Base-by-base conservation (phyloP, 2,329 filamentous ascomycete species). In the Xylariaceae sp. region DNA sequence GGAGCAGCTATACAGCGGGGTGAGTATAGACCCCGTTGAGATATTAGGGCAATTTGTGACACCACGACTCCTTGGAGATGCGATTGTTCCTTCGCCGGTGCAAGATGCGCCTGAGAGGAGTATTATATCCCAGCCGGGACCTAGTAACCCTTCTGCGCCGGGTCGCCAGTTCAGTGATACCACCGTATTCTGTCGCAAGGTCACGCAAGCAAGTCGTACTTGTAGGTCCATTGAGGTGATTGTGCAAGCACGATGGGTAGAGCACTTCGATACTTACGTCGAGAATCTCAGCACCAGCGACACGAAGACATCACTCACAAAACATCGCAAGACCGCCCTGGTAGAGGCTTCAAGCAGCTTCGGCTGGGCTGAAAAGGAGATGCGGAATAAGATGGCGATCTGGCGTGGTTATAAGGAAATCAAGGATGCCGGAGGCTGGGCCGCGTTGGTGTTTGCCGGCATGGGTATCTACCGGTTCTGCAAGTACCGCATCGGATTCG, bases 331-430 rank as follows among this genome's bases (percentile, higher is more conserved):
- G 70, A 72, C 75, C 1, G 79, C 78, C 0, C 73, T 84, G 10
- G 77, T 77, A 58, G 80, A 82, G 65, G 81, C 82, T 0, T 83
- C 81, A 63, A 71, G 75, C 10, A 76, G 79, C 53, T 82, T 84
- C 59, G 75, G 75, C 1, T 84, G 81, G 81, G 75, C 78, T 3
- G 82, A 84, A 64, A 84, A 84, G 64, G 81, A 84, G 60, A 67
- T 84, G 15, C 76, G 82, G 10, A 84, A 84, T 63, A 73, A 71
- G 61, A 73, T 72, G 71, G 70, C 71, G 9, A 66, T 84, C 58
- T 84, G 82, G 82, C 77, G 80, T 55, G 81, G 82, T 9, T 85
- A 84, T 67, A 78, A 81, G 62, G 80, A 84, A 66, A 83, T 85
- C 64, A 80, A 82, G 69, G 78, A 82, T 54, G 75, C 77, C 15